phyloP scores from a whole-genome alignment of 352 stramenopile genomes.

The Phytopythium aichiense region DNA sequence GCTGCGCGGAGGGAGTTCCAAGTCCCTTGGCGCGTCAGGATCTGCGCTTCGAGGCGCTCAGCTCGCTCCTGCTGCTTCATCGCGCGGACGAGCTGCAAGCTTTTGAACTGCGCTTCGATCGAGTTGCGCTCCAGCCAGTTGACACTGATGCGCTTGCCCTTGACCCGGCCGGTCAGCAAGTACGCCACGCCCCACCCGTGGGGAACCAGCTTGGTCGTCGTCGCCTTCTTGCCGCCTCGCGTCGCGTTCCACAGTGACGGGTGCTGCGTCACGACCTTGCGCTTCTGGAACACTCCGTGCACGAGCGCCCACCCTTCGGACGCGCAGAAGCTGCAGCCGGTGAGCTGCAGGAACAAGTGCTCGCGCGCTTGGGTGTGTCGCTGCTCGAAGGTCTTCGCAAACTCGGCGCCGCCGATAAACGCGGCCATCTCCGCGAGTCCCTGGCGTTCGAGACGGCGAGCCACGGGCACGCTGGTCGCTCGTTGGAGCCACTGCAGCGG shows the following conservation, averaged over 20 bases:
- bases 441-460: slow-evolving; percentile 43
- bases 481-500: slow-evolving; percentile 52
- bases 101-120: slow-evolving; percentile 73
- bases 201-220: slow-evolving; percentile 30
- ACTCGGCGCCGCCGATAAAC: slow-evolving; percentile 63
- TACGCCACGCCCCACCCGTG: slow-evolving; percentile 79
- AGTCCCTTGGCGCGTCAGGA: slow-evolving; percentile 57
- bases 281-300: slow-evolving; percentile 66
- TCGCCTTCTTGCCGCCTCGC: slow-evolving; percentile 15
- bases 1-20: slow-evolving; percentile 56
- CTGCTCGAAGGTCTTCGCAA: slow-evolving; percentile 70
- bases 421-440: slow-evolving; percentile 41
- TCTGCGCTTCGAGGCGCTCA: slow-evolving; percentile 57
- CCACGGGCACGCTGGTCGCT: slow-evolving; percentile 44
- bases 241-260: slow-evolving; percentile 10
- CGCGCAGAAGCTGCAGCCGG: slow-evolving; percentile 46
- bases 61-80: slow-evolving; percentile 71
- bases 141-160: slow-evolving; percentile 3
- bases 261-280: slow-evolving; percentile 22
- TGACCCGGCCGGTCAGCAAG: slow-evolving; percentile 47
- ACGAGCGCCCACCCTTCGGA: slow-evolving; percentile 77
- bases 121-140: slow-evolving; percentile 70
- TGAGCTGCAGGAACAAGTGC: slow-evolving; percentile 56
- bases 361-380: slow-evolving; percentile 43
- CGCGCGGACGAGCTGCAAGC: slow-evolving; percentile 50